Percentiles rank a stretch among this genome's conserved stretches.
Evolutionary conservation across 2,329 filamentous ascomycete genomes (phyloP).

Genomic region (Trichoderma sp.): DNA sequence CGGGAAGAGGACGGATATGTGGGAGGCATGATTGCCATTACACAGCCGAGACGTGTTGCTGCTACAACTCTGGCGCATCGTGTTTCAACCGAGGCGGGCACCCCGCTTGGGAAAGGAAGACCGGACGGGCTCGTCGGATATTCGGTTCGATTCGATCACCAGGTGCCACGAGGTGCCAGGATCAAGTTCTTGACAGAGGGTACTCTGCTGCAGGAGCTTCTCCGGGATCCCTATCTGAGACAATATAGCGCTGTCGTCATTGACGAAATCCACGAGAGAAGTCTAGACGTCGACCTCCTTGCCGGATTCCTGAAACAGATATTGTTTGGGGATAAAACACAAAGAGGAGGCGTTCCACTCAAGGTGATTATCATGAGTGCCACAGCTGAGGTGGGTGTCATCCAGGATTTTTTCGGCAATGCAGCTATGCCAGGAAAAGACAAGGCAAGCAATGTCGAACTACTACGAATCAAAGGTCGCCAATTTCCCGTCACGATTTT

Average conservation of each 20-base stretch:
- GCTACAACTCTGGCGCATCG: conserved; percentile 86
- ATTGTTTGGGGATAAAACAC: conserved; percentile 57
- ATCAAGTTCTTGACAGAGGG: conserved; percentile 97
- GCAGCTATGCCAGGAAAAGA: conserved; percentile 22
- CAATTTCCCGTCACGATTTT: conserved; percentile 79
- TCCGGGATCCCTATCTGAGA: conserved; percentile 76
- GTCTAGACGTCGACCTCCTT: conserved; percentile 88
- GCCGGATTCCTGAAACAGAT: conserved; percentile 84
- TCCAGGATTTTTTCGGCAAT: conserved; percentile 69
- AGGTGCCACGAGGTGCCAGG: conserved; percentile 72
- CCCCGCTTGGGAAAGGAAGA: conserved; percentile 44
- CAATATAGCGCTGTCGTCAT: conserved; percentile 89
- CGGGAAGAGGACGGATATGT: conserved; percentile 48
- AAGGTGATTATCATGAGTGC: conserved; percentile 97
- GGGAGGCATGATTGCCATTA: conserved; percentile 84
- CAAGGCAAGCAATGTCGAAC: conserved; percentile 33
- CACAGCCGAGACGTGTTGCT: conserved; percentile 88
- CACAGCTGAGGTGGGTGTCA: conserved; percentile 80
- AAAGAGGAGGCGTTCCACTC: conserved; percentile 68
- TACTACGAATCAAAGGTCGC: conserved; percentile 73
- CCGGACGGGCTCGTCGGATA: conserved; percentile 69
- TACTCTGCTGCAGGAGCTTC: conserved; percentile 90
- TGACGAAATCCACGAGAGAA: conserved; percentile 95
- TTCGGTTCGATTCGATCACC: conserved; percentile 90
- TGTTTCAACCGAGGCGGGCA: conserved; percentile 73